Base-by-base conservation (phyloP, 768 basidiomycete genomes). In the Pholiota conissans region DNA sequence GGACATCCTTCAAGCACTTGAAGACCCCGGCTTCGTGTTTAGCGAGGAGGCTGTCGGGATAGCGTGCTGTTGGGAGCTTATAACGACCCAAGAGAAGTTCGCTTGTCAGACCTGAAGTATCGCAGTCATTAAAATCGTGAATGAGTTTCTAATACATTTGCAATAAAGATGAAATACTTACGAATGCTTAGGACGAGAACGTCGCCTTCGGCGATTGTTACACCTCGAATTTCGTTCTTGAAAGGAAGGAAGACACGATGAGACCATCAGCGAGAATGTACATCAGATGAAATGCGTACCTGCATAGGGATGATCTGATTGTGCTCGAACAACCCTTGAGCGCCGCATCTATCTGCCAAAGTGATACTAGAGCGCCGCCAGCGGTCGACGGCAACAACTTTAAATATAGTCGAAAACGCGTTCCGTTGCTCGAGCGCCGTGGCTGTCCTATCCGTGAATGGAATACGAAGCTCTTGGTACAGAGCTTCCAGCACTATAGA, bases 131-230 rank as follows among this genome's bases (percentile, higher is more conserved):
- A 34, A 26, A 35, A 32, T 32, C 35, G 10, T 16, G 20, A 49
- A 28, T 26, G 18, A 29, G 20, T 20, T 30, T 18, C n/a, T 2
- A 5, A 29, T 10, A 13, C 11, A 35, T 35, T 13, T 35, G 13
- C 18, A 34, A 52, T 26, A 16, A 69, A 29, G n/a, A 32, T 5
- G 18, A 16, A 48, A 52, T 9, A 49, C 73, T 37, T 56, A 80
- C 78, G 70, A 30, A 77, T 77, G 18, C 70, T 73, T 2, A 80
- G 45, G 1, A 63, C 77, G 0, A 79, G 62, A 22, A 74, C 62
- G 58, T 81, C 79, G 22, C 79, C 79, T 65, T 81, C 79, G 3
- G 79, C 78, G 34, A 79, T 78, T 6, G 73, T 67, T 3, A 67
- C 64, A 0, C 78, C 77, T 4, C 77, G 73, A 51, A 76, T 64